Base-by-base conservation (phyloP, 352 stramenopile species). In the Peronosclerospora sorghi region DNA sequence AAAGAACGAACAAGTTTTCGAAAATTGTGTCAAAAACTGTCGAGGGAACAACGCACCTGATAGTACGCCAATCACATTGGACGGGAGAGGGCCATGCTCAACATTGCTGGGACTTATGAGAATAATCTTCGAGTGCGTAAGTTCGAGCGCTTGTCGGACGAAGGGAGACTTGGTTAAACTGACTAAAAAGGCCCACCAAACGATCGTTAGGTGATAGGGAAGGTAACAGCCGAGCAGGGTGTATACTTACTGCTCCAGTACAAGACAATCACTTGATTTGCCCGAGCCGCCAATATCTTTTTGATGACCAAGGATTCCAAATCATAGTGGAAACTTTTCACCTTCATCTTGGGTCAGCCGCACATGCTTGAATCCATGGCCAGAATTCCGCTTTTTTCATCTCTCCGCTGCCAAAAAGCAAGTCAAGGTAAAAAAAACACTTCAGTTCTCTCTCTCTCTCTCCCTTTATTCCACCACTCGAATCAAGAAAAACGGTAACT, bases 261-360 rank as follows among this genome's bases (percentile, higher is more conserved):
- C 28, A 80, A 23, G 5, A 80, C 51, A 23, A 80, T 48, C 18
- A 58, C 29, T 40, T 56, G 49, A 8, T 61, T 38, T 36, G 35
- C 18, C 14, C 43, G 40, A 19, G 40, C 30, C 23, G 47, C 41
- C 4, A 64, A 45, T 19, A 65, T 20, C 9, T 37, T 45, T 12
- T 65, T 14, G 14, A 57, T 23, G 21, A 63, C 39, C 5, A 28
- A 43, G 10, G 48, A 47, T 42, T 59, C 55, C 0, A 45, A 53
- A 15, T 50, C 21, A 27, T 52, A 59, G 6, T 41, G 29, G 14
- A 32, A 21, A 12, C 18, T 17, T 28, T 48, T 52, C 13, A 59
- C 32, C 14, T 39, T 41, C 36, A 63, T 46, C 10, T 52, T 32
- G 26, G 56, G 35, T 0, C 43, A 19, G 8, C 45, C 55, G 55